A percentile compares a stretch with the other conserved stretches of the same genome.
phyloP scores from a whole-genome alignment of 148 eudicot genomes.

The Rhododendron vialii region DNA sequence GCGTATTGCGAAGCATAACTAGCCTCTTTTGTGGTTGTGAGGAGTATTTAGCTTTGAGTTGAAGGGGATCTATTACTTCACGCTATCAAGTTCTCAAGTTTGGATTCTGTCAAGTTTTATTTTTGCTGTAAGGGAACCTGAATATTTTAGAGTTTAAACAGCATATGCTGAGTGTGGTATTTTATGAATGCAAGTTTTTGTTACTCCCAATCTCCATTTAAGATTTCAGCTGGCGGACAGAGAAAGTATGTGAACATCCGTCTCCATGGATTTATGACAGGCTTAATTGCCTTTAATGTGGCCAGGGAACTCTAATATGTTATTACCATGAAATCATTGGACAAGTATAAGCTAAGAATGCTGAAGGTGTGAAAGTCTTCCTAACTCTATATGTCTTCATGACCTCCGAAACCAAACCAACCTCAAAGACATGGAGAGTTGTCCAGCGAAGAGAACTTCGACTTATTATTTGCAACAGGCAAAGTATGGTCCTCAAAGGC shows the following conservation, averaged over 20 bases:
- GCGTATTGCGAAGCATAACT: neutral
- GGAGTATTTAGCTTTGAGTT: slow-evolving; percentile 13
- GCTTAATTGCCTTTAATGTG: slow-evolving; percentile 12
- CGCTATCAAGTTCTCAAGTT: neutral
- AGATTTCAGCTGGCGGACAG: slow-evolving; percentile 8
- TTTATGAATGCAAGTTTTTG: slow-evolving; percentile 17
- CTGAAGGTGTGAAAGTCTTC: neutral
- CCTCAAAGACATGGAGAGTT: neutral
- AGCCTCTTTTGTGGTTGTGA: slow-evolving; percentile 9
- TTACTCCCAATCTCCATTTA: slow-evolving; percentile 12
- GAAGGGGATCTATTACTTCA: slow-evolving; percentile 4
- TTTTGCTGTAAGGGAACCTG: slow-evolving; percentile 17
- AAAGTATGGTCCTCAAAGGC: neutral
- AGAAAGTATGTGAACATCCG: neutral
- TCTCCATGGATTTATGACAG: slow-evolving; percentile 1
- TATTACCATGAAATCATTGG: slow-evolving; percentile 11
- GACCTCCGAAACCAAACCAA: slow-evolving; percentile 9
- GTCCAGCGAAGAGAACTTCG: neutral
- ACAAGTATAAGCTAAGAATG: slow-evolving; percentile 9
- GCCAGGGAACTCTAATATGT: slow-evolving; percentile 4
- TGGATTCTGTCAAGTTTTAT: slow-evolving; percentile 17
- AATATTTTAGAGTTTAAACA: slow-evolving; percentile 14
- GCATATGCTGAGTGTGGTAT: slow-evolving; percentile 10
- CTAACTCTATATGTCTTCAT: neutral
- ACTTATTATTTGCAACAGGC: neutral